Base-by-base conservation (phyloP, 78 protist species). In the Polysphondylium violaceum region DNA sequence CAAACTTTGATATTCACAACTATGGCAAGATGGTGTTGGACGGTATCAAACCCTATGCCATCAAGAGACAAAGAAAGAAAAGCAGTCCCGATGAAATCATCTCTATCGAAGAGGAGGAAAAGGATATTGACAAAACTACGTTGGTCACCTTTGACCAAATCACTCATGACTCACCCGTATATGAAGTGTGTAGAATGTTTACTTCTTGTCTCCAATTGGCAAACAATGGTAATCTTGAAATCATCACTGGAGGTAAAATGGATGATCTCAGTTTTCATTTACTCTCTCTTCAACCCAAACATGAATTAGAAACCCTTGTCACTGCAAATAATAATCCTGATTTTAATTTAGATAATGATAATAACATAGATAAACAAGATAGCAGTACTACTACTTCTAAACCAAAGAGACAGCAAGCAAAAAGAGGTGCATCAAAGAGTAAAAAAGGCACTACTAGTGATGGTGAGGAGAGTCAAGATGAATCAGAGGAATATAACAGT, bases 131-230 rank as follows among this genome's bases (percentile, higher is more conserved):
- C 40, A 47, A 56, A 4, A 71, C 51, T 12, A 23, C 36, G 25
- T 35, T 47, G 0, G 53, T 83, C 12, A 17, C 25, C n/a, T 83
- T 83, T 53, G 40, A 50, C 8, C 81, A 83, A 16, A 14, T 83
- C 36, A 69, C 50, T 5, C 25, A 31, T 1, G 56, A 58, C 1
- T 27, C 43, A 55, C 59, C 68, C 1, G 50, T 40, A 2, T 83
- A 69, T 29, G 91, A 83, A 38, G 53, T 83, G 14, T 68, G 72
- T 35, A 51, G 91, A 67, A n/a, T 36, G 40, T 83, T 83, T 58
- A 63, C 91, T 23, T 68, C 78, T 47, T 83, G 91, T 83, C 56
- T 83, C 12, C 91, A 83, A 58, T 43, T 83, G 40, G 75, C 58
- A 16, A 83, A 83, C 21, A 69, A 69, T 58, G 91, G 91, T 44